Percentiles rank a stretch among this genome's conserved stretches.
Evolutionary conservation across 129 eudicot species (phyloP).

Genomic region (Helianthus tuberosus): DNA sequence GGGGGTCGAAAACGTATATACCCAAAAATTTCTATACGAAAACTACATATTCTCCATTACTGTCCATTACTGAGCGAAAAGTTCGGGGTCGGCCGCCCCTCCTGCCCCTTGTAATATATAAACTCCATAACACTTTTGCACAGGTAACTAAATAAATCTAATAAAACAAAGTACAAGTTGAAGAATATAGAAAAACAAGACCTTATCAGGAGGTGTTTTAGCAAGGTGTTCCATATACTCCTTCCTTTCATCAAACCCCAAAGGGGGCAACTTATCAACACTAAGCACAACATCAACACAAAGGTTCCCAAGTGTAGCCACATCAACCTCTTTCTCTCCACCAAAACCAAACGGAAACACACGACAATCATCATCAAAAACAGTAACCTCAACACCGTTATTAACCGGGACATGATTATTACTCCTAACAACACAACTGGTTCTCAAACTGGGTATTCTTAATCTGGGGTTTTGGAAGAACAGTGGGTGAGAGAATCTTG

Average conservation of each 20-base stretch:
- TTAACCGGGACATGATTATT: constrained; percentile 31
- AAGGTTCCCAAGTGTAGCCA: constrained; percentile 84
- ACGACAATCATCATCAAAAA: constrained; percentile 29
- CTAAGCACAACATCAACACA: constrained; percentile 86
- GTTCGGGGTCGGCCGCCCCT: too few species aligned
- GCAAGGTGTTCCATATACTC: constrained; percentile 70
- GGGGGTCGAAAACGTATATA: too few species aligned
- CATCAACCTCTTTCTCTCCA: constrained; percentile 61
- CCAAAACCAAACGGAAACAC: constrained; percentile 23
- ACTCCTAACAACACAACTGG: constrained; percentile 9
- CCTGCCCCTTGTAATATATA: too few species aligned
- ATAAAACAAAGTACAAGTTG: too few species aligned
- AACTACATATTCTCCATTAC: too few species aligned
- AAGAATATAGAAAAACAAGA: not conserved
- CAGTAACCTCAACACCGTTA: constrained; percentile 43
- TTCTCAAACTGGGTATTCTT: constrained; percentile 9
- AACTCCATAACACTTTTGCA: too few species aligned
- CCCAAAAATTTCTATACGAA: too few species aligned
- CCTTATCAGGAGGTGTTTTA: constrained; percentile 90
- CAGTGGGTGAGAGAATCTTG: constrained; percentile 26
- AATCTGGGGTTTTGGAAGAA: constrained; percentile 50
- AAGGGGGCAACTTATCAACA: constrained; percentile 81
- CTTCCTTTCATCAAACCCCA: constrained; percentile 52
- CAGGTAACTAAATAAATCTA: too few species aligned
- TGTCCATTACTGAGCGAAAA: too few species aligned